phyloP scores from a whole-genome alignment of 1,139 yeast genomes.

The Magnusiomyces paraingens region DNA sequence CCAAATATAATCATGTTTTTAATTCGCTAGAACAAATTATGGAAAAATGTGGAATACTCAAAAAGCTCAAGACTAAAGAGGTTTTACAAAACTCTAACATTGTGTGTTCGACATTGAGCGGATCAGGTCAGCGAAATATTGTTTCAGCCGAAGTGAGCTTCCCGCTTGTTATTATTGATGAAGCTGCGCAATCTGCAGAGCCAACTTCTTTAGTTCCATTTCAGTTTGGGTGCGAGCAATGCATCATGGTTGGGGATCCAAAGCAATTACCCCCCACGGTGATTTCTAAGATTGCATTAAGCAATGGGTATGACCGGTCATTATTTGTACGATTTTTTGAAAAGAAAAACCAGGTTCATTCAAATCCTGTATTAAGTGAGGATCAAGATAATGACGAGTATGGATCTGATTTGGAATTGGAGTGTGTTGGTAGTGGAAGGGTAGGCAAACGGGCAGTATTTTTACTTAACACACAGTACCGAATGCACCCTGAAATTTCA shows the following conservation, averaged over 20 bases:
- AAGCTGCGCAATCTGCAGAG: slow-evolving; percentile 97
- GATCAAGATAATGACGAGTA: slow-evolving; percentile 59
- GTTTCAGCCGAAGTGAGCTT: slow-evolving; percentile 69
- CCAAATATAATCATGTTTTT: no score
- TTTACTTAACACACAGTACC: slow-evolving; percentile 82
- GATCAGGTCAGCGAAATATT: slow-evolving; percentile 86
- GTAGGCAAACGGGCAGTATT: slow-evolving; percentile 60
- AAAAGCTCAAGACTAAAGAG: no score
- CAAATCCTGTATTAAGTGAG: slow-evolving; percentile 50
- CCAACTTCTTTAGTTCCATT: slow-evolving; percentile 87
- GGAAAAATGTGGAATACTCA: no score
- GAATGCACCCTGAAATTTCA: slow-evolving; percentile 94
- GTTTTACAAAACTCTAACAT: slow-evolving; percentile 61
- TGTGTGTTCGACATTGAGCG: slow-evolving; percentile 88
- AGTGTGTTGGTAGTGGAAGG: slow-evolving; percentile 14
- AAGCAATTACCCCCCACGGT: slow-evolving; percentile 98
- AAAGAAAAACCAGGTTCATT: slow-evolving; percentile 44
- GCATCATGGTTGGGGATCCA: slow-evolving; percentile 99
- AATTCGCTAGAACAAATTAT: no score
- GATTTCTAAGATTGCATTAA: slow-evolving; percentile 82
- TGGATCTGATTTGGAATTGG: slow-evolving; percentile 55
- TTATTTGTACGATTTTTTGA: slow-evolving; percentile 91
- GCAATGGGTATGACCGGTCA: slow-evolving; percentile 78
- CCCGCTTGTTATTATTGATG: slow-evolving; percentile 94
- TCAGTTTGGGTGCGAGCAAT: slow-evolving; percentile 82